A percentile compares a stretch with the other conserved stretches of the same genome.
These are phyloP conservation scores for Papiliotrema terrestris DNA, from an alignment of 1,284 basidiomycete genomes.

Conservation along the genomic window DNA sequence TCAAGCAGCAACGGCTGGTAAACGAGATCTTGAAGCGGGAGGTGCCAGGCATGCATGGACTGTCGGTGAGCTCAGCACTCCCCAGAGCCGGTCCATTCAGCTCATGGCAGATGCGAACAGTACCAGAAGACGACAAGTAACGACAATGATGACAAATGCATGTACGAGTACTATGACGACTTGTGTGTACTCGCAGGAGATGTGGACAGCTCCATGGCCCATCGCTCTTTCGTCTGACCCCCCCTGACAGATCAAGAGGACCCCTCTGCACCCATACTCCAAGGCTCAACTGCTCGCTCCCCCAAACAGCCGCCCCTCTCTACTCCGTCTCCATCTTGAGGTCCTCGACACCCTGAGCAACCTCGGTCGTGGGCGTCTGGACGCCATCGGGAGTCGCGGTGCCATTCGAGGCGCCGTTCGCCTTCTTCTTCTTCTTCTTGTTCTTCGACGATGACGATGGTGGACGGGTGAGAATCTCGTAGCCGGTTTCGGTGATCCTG, in stretches of 20 bases:
- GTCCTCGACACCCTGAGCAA: constrained; percentile 17
- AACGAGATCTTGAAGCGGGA: constrained; percentile 84
- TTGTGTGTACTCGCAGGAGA: not conserved
- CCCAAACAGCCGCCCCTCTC: too few relatives aligned
- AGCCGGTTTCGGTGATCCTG: constrained; percentile 87
- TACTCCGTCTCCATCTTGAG: constrained; percentile 14
- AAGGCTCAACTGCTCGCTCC: too few relatives aligned
- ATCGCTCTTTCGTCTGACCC: too few relatives aligned
- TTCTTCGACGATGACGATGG: constrained; percentile 17
- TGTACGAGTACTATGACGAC: not conserved
- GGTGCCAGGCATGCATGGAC: constrained; percentile 86
- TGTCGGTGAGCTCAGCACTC: constrained; percentile 79
- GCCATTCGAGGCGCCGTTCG: constrained; percentile 12
- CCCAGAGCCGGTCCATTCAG: too few relatives aligned
- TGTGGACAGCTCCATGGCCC: not conserved
- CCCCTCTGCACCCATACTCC: too few relatives aligned
- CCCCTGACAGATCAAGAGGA: too few relatives aligned
- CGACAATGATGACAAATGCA: not conserved
- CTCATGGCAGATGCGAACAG: not conserved
- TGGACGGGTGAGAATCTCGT: constrained; percentile 74
- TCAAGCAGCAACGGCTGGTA: constrained; percentile 93
- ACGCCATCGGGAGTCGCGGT: constrained; percentile 17
- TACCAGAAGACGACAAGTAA: not conserved
- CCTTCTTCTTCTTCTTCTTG: constrained; percentile 39
- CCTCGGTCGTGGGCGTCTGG: constrained; percentile 21